Base-by-base conservation (phyloP, 257 asterid genomes). In the Solanum chmielewskii region DNA sequence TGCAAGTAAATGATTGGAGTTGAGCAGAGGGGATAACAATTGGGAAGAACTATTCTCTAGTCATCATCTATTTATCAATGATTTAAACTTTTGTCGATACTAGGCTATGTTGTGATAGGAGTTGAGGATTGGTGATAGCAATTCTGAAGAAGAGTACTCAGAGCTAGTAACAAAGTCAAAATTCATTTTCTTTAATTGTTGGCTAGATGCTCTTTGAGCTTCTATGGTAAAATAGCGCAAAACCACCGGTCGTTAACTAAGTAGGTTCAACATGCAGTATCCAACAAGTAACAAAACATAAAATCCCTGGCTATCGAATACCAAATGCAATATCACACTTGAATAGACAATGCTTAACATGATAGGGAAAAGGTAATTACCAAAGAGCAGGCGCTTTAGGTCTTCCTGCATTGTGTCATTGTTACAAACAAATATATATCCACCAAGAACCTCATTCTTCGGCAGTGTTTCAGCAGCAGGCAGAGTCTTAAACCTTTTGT, bases 401-500 rank as follows among this genome's bases (percentile, higher is more conserved):
- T 97, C 99, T 91, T 97, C 99, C 87, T 95, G 98, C 98, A 95
- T 95, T 1, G 98, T 97, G 86, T 97, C 99, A 76, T 97, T 94
- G 94, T 97, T 97, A 93, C 99, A 97, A 69, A 97, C 99, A 89
- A 95, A 95, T 86, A 94, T 97, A 89, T 97, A 97, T 86, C 98
- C 99, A 87, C 99, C 99, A 42, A 97, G 96, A 86, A 94, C 94
- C 93, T 95, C 98, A 86, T 95, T 93, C 93, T 98, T 93, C 6
- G 99, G 98, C 87, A 97, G 98, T 52, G 92, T 93, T 95, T 95
- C 98, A 3, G 98, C 96, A 20, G 97, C 94, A 59, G 99, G 99
- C 91, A 97, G 88, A 45, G 99, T 95, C 94, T 97, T 97, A 86
- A 95, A 97, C 96, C 98, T 94, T 92, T 95, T 97, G 85, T 94